Percentiles rank a stretch among this genome's conserved stretches.
phyloP scores from a whole-genome alignment of 768 basidiomycete genomes.

The Lenzites betulinus region DNA sequence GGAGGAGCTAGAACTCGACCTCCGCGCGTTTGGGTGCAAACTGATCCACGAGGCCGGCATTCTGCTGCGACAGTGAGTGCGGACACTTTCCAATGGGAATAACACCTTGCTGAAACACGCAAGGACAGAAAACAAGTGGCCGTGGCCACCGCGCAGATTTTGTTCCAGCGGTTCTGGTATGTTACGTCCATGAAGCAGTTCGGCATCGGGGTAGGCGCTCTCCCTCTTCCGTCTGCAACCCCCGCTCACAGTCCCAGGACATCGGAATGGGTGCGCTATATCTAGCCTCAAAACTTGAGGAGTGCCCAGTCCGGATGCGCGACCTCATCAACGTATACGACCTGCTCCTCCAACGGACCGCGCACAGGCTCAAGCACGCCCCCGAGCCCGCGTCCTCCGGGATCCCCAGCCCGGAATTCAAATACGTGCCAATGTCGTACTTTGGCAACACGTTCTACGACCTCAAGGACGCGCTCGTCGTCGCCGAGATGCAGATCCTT shows the following conservation, averaged over 20 bases:
- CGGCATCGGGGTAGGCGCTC: slow-evolving; percentile 76
- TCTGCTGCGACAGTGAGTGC: slow-evolving; percentile 79
- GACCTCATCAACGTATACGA: slow-evolving; percentile 96
- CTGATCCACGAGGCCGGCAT: slow-evolving; percentile 94
- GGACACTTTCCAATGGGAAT: slow-evolving; percentile 3
- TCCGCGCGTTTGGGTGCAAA: slow-evolving; percentile 90
- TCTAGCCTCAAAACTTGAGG: slow-evolving; percentile 82
- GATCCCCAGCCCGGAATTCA: slow-evolving; percentile 40
- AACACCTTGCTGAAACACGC: background rate
- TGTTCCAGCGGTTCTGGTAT: slow-evolving; percentile 97
- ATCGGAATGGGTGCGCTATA: slow-evolving; percentile 39
- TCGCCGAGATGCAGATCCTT: slow-evolving; percentile 96
- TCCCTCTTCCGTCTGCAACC: background rate
- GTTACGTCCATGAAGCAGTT: slow-evolving; percentile 94
- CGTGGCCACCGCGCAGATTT: slow-evolving; percentile 92
- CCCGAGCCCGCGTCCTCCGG: slow-evolving; percentile 36
- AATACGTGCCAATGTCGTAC: slow-evolving; percentile 86
- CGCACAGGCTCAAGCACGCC: slow-evolving; percentile 43
- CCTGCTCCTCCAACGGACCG: slow-evolving; percentile 75
- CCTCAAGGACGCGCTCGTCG: slow-evolving; percentile 90
- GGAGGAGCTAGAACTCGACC: slow-evolving; percentile 78
- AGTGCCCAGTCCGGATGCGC: slow-evolving; percentile 88
- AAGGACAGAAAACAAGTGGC: slow-evolving; percentile 88
- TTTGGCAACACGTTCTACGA: slow-evolving; percentile 91
- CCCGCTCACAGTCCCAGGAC: slow-evolving; percentile 51